phyloP scores from a whole-genome alignment of 1,284 basidiomycete species.

The Cutaneotrichosporon mucoides region DNA sequence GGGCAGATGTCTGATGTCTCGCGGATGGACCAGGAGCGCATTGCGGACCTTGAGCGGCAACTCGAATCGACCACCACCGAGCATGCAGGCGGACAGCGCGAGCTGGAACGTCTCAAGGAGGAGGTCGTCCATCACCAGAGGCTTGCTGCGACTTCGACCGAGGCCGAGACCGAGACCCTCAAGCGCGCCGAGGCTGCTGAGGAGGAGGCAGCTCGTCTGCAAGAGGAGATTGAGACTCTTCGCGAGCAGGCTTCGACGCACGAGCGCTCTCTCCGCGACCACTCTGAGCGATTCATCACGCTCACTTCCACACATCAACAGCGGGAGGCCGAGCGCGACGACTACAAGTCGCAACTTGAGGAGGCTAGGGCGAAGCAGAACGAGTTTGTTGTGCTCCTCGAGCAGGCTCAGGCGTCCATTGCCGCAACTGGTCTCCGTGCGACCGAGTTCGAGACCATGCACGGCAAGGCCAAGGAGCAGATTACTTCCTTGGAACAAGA shows the following conservation, averaged over 20 bases:
- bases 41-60: conserved; percentile 73
- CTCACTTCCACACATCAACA: conserved; percentile 73
- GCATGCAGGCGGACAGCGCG: conserved; percentile 56
- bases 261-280: conserved; percentile 71
- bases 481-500: conserved; percentile 67
- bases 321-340: conserved; percentile 71
- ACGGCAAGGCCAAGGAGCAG: conserved; percentile 64
- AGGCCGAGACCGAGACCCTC: conserved; percentile 71
- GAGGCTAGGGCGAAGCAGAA: conserved; percentile 66
- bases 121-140: conserved; percentile 57
- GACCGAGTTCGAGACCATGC: conserved; percentile 69
- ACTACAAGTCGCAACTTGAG: conserved; percentile 64
- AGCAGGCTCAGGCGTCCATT: conserved; percentile 76
- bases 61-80: conserved; percentile 64
- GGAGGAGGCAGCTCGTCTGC: conserved; percentile 65
- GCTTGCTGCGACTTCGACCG: conserved; percentile 73
- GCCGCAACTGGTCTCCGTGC: conserved; percentile 65
- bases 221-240: conserved; percentile 68
- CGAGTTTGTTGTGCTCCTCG: conserved; percentile 78
- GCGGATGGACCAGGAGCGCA: conserved; percentile 75
- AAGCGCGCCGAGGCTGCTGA: conserved; percentile 80
- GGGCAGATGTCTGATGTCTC: conserved; percentile 62
- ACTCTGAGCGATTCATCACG: conserved; percentile 67
- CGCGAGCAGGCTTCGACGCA: conserved; percentile 62
- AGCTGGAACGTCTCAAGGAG: conserved; percentile 69